Percentiles rank a stretch among this genome's conserved stretches.
These are phyloP conservation scores for Aotearoamyces nothofagi DNA, from an alignment of 2,329 filamentous ascomycete species.

Conservation along the genomic window DNA sequence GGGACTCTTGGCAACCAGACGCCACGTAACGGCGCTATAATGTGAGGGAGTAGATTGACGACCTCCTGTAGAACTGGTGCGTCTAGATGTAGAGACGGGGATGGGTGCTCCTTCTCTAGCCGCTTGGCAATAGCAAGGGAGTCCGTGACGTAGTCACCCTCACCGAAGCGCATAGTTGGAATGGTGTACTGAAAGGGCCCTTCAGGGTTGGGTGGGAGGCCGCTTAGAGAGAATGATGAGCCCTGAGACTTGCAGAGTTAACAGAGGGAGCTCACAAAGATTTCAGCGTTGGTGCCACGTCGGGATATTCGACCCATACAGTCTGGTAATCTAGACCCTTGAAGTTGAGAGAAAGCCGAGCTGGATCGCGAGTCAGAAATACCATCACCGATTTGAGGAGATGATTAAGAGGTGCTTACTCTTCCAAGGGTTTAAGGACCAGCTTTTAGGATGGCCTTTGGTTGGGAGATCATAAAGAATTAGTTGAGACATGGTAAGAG, in stretches of 20 bases:
- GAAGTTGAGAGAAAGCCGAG: slow-evolving; percentile 50
- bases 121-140: slow-evolving; percentile 40
- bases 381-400: background rate
- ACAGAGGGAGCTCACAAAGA: slow-evolving; percentile 29
- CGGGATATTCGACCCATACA: slow-evolving; percentile 54
- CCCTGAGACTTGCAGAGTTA: slow-evolving; percentile 1
- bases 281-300: slow-evolving; percentile 40
- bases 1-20: slow-evolving; percentile 34
- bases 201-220: slow-evolving; percentile 29
- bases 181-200: slow-evolving; percentile 31
- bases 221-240: slow-evolving; percentile 8
- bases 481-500: slow-evolving; percentile 18
- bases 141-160: slow-evolving; percentile 48
- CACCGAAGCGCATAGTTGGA: slow-evolving; percentile 37
- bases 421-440: slow-evolving; percentile 62
- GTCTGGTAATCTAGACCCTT: slow-evolving; percentile 54
- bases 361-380: slow-evolving; percentile 22
- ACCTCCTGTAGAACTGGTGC: slow-evolving; percentile 31
- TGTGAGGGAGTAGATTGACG: slow-evolving; percentile 21
- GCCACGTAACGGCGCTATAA: slow-evolving; percentile 21
- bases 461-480: slow-evolving; percentile 49
- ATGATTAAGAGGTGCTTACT: slow-evolving; percentile 25
- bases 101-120: slow-evolving; percentile 43
- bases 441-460: slow-evolving; percentile 30
- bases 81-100: slow-evolving; percentile 41